Conservation (phyloP, 257 asterid genomes). For the Galeopsis tetrahit region DNA sequence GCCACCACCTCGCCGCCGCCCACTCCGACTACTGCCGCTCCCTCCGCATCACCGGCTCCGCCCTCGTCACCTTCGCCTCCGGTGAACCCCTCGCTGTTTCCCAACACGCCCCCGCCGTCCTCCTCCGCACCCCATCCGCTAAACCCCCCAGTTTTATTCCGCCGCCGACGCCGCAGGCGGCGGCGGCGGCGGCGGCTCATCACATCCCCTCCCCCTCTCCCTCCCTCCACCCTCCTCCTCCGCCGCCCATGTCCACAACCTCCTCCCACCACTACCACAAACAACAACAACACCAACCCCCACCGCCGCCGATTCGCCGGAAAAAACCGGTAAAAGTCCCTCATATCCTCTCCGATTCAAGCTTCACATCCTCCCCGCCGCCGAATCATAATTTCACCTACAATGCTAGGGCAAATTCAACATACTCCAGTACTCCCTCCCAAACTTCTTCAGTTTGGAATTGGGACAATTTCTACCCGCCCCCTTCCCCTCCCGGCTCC, state of each 20-base stretch:
- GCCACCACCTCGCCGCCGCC: constrained; percentile 96
- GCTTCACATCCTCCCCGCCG: constrained; percentile 72
- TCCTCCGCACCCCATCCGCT: constrained; percentile 67
- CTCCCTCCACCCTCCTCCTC: constrained; percentile 55
- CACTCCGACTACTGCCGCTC: constrained; percentile 97
- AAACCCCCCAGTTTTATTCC: constrained; percentile 26
- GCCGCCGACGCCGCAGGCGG: constrained; percentile 31
- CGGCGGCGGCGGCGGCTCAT: constrained; percentile 36
- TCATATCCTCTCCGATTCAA: constrained; percentile 87
- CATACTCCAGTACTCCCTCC: constrained; percentile 81
- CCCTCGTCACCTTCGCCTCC: constrained; percentile 81
- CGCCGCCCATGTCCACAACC: constrained; percentile 56
- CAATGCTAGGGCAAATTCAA: constrained; percentile 67
- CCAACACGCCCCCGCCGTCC: constrained; percentile 82
- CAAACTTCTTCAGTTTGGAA: constrained; percentile 95
- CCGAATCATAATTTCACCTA: constrained; percentile 54
- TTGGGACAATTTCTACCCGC: constrained; percentile 95
- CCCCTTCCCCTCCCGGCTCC: constrained; percentile 93
- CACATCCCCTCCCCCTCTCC: constrained; percentile 39
- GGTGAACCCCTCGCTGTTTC: constrained; percentile 88
- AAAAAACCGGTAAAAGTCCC: constrained; percentile 66
- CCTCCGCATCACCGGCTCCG: constrained; percentile 80
- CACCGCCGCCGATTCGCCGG: constrained; percentile 46
- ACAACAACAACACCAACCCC: constrained; percentile 1
- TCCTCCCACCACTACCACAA: constrained; percentile 41